Evolutionary conservation across 345 rosid species (phyloP).

Genomic region (Gossypium turneri): DNA sequence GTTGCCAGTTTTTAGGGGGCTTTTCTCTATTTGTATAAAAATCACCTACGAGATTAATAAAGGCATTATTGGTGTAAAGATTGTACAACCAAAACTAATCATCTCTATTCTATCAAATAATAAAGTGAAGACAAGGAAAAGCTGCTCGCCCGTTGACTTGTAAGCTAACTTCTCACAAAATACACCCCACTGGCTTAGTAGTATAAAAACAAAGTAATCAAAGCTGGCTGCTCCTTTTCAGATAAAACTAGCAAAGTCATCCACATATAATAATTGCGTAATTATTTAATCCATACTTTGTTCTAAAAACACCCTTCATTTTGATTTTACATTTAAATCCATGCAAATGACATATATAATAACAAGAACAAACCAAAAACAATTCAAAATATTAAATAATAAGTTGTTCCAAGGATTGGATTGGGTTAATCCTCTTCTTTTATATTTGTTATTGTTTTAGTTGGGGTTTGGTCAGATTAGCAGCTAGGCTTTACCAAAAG

Average conservation of each 20-base stretch:
- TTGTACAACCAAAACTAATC: neutral
- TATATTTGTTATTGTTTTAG: neutral
- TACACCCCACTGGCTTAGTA: neutral
- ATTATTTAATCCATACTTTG: neutral
- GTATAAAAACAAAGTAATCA: neutral
- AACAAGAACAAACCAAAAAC: neutral
- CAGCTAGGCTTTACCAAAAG: slow-evolving; percentile 1
- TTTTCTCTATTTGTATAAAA: too few relatives aligned
- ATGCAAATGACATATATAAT: neutral
- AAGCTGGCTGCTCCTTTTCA: neutral
- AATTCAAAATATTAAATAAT: neutral
- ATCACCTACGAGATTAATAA: too few relatives aligned
- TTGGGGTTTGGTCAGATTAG: slow-evolving; percentile 4
- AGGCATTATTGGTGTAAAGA: neutral
- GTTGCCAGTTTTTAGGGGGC: neutral
- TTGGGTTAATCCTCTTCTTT: slow-evolving; percentile 2
- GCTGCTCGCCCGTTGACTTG: slow-evolving; percentile 28
- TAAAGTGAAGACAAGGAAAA: neutral
- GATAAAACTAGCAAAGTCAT: neutral
- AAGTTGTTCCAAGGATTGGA: slow-evolving; percentile 14
- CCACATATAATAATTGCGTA: slow-evolving; percentile 6
- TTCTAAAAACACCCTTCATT: too few relatives aligned
- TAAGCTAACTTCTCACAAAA: neutral
- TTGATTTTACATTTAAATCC: neutral
- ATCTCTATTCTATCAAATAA: neutral